Conservation (phyloP, 2,329 filamentous ascomycete species). For the Paraphoma chrysanthemicola region DNA sequence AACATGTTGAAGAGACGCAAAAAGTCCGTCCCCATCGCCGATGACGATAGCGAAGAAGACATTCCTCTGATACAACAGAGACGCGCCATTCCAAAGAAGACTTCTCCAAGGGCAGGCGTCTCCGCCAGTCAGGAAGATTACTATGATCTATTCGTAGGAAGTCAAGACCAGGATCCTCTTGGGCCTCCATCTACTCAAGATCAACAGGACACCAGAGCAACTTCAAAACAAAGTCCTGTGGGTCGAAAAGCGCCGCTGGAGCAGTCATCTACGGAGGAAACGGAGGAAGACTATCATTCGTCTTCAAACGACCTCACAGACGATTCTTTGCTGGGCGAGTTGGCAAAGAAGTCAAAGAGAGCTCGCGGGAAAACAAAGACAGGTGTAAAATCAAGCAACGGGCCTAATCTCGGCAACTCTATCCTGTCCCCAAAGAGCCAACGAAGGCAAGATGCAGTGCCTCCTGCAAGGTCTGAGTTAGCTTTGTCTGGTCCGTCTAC, state of each 20-base stretch:
- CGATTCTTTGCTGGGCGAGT: conserved; percentile 13
- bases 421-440: neutral
- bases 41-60: conserved; percentile 21
- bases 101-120: neutral
- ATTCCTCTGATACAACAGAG: conserved; percentile 5
- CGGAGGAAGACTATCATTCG: neutral
- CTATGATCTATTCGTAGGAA: conserved; percentile 15
- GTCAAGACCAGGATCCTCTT: neutral
- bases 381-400: neutral
- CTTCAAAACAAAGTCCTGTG: conserved; percentile 1
- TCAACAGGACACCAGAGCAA: neutral
- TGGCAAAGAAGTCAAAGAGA: conserved; percentile 2
- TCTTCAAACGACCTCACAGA: conserved; percentile 4
- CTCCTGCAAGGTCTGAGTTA: neutral
- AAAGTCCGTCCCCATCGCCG: conserved; percentile 2
- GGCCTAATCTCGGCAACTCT: neutral
- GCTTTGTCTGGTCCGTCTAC: neutral
- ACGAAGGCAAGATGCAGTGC: neutral
- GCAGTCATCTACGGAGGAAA: conserved; percentile 24
- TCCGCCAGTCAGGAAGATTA: neutral
- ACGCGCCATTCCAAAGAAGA: neutral
- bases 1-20: conserved; percentile 7
- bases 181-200: neutral
- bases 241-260: conserved; percentile 18
- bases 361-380: neutral